Base-by-base conservation (phyloP, 805 yeast species). In the Yamadazyma kitorensis region DNA sequence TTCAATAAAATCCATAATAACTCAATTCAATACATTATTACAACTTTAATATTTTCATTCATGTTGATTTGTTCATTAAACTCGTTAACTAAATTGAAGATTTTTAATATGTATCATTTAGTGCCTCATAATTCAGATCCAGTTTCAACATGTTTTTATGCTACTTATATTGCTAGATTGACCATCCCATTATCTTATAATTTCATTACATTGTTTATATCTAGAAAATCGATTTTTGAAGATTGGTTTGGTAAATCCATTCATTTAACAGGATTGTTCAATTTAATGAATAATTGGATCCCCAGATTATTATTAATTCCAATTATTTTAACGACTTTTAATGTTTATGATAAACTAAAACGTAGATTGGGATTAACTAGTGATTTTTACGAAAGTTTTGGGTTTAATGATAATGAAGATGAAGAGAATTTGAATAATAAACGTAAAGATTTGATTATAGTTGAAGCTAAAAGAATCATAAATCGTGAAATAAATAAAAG, bases 181-280 rank as follows among this genome's bases (percentile, higher is more conserved):
- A 84, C 95, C 0, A 80, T 86, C 9, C 95, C 95, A 8, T 64
- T 86, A 42, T 78, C 86, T 17, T 86, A 82, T 59, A 86, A 86
- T 57, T 86, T 83, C 52, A 56, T 86, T 37, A 82, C 84, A 32
- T 63, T 86, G 34, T 70, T 82, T 38, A 69, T 77, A 2, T 64
- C 72, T 13, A 61, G 80, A 17, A 37, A 56, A 16, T 67, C 78
- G 2, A 61, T 68, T 9, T 86, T 86, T 56, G 87, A 85, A 51
- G 70, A 74, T 30, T 84, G 88, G 64, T 68, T 82, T 40, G 94
- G 93, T 6, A 67, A 75, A 45, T 81, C 86, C 5, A 82, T 86
- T 51, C 82, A 84, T 47, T 60, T 86, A 43, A 80, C 89, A 8
- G 80, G 86, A 3, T 62, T 86, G 19, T 89, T 91, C 43, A 76